Percentiles rank a stretch among this genome's conserved stretches.
Conservation (phyloP, 2,329 filamentous ascomycete genomes). For the Lachnellula occidentalis region DNA sequence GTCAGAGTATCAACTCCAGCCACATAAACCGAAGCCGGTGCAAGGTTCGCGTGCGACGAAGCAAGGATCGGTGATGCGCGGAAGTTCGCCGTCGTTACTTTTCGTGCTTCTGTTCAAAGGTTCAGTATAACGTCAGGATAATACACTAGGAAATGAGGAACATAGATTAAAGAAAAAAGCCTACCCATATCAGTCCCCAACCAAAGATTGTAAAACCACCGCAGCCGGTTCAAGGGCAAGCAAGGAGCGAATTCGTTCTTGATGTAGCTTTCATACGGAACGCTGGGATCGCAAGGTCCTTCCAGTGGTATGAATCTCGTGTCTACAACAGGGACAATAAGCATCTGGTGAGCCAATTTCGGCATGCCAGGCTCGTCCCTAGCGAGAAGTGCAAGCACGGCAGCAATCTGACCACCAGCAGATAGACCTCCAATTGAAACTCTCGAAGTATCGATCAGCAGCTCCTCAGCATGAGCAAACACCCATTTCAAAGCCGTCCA, state of each 20-base stretch:
- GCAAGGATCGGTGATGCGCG: conserved; percentile 33
- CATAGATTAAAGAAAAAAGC: neutral
- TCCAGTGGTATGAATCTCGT: conserved; percentile 32
- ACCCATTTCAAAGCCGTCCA: conserved; percentile 41
- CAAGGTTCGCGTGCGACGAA: conserved; percentile 30
- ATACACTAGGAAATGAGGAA: too few species aligned
- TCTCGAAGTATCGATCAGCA: conserved; percentile 12
- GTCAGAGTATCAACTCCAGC: conserved; percentile 33
- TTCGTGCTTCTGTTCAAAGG: conserved; percentile 10
- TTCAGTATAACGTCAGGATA: too few species aligned
- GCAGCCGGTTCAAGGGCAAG: conserved; percentile 31
- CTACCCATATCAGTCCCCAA: conserved; percentile 29
- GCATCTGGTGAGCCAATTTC: conserved; percentile 30
- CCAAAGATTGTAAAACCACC: conserved; percentile 36
- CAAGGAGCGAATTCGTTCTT: conserved; percentile 32
- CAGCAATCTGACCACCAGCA: conserved; percentile 18
- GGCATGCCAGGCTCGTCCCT: conserved; percentile 24
- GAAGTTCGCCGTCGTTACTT: conserved; percentile 27
- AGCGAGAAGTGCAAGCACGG: conserved; percentile 15
- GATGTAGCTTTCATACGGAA: conserved; percentile 32
- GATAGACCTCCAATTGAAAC: conserved; percentile 17
- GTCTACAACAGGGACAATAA: conserved; percentile 34
- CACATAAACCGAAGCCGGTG: conserved; percentile 32
- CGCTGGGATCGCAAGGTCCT: conserved; percentile 24
- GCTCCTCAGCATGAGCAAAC: conserved; percentile 8